Base-by-base conservation (phyloP, 331 rosid species). In the Prunus yedoensis region DNA sequence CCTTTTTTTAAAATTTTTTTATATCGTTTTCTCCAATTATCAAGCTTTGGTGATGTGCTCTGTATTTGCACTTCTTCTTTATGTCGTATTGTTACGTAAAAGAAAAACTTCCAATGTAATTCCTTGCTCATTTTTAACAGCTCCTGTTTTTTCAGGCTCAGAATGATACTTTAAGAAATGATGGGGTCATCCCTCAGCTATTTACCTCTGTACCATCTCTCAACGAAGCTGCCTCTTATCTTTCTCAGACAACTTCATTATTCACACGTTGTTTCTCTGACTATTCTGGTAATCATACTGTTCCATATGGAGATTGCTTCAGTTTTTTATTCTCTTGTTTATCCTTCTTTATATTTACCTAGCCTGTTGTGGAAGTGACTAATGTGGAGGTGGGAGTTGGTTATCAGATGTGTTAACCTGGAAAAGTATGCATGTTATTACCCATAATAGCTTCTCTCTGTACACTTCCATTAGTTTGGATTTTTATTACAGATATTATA, bases 241-340 rank as follows among this genome's bases (percentile, higher is more conserved):
- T 95, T 66, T 88, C 97, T 66, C 96, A 90, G 83, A 92, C 97
- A 80, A 89, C 99, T 15, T 88, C 97, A 38, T 92, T 77, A 81
- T 57, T 95, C 16, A 78, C 96, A 46, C 80, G 91, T 23, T 95
- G 97, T 87, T 95, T 95, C 80, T 81, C 96, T 35, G 97, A 94
- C 86, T 71, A 50, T 83, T 89, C 97, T 74, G 97, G 99, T 86
- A 84, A 82, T 78, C 74, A 70, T 76, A 67, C 64, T 78, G 62
- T 14, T 58, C 14, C 13, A 10, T 66, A 3, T 70, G 60, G 27
- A 9, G 9, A 28, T 32, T 32, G 46, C 1, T 61, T 64, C 15
- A 16, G 27, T 69, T 25, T 74, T 52, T 71, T 66, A 23, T 77
- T 78, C 17, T 50, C 52, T 25, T 54, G n/a, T 45, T 54, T 50